phyloP scores from a whole-genome alignment of 257 asterid genomes.

The Cordia subcordata region DNA sequence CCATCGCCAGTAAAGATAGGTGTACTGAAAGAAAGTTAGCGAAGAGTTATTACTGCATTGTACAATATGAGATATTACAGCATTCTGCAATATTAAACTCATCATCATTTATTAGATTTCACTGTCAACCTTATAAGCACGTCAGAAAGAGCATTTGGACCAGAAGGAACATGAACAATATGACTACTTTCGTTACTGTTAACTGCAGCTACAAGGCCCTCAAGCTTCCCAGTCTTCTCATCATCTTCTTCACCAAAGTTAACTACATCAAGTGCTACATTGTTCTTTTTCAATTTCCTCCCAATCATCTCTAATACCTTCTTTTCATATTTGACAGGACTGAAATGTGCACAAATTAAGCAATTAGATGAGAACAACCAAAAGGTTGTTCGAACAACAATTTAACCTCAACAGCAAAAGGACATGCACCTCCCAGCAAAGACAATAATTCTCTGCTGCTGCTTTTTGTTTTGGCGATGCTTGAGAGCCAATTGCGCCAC shows the following conservation, averaged over 20 bases:
- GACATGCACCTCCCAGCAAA: constrained; percentile 79
- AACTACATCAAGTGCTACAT: constrained; percentile 96
- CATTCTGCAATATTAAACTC: background rate
- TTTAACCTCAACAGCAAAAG: background rate
- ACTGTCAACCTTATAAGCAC: constrained; percentile 78
- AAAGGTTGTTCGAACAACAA: background rate
- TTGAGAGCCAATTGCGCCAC: constrained; percentile 96
- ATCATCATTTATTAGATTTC: background rate
- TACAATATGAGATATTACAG: background rate
- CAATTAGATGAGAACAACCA: background rate
- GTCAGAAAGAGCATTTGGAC: constrained; percentile 93
- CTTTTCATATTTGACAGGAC: constrained; percentile 93
- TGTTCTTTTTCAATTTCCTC: constrained; percentile 85
- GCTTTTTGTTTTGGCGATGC: constrained; percentile 99
- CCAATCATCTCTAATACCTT: constrained; percentile 91
- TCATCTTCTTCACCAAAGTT: constrained; percentile 96
- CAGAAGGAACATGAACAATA: constrained; percentile 83
- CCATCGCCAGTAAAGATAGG: constrained; percentile 97
- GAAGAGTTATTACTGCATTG: background rate
- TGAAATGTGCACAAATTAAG: constrained; percentile 18
- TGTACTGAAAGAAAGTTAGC: constrained; percentile 44
- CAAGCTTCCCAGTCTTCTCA: constrained; percentile 84
- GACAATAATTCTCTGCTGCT: constrained; percentile 91
- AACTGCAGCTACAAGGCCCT: constrained; percentile 84
- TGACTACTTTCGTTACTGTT: constrained; percentile 95